Base-by-base conservation (phyloP, 306 rosid species). In the Canavalia gladiata region DNA sequence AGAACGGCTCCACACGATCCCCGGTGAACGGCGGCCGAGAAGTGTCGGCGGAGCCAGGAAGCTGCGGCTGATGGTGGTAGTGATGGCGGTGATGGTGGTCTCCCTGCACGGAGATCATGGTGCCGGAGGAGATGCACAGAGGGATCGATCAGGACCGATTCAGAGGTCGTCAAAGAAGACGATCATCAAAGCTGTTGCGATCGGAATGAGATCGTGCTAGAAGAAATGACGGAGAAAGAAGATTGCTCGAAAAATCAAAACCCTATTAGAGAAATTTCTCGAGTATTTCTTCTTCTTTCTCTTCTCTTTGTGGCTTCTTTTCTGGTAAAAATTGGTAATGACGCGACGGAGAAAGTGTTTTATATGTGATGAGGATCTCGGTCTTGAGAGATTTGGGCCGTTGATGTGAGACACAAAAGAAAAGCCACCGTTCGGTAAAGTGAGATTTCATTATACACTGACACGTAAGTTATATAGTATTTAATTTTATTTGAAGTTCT, bases 41-140 rank as follows among this genome's bases (percentile, higher is more conserved):
- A 5, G 72, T 55, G 66, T 76, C 85, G 43, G 77, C 62, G 4
- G 83, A 66, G 3, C 87, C 91, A 0, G 79, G 35, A 25, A 81
- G 81, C 87, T 75, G 85, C 7, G 83, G 84, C 83, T 84, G 94
- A 68, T 73, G 91, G 74, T 79, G 83, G 49, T 83, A 86, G 66
- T 85, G 90, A 64, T 63, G 90, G 80, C 63, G 87, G 45, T 84
- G 87, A 39, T 84, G 91, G 51, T 80, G 91, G 57, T 92, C 98
- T 74, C 94, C 96, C 64, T 88, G 90, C 39, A 90, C 97, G 41
- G 98, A 85, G 79, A 94, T 90, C 94, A 94, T 90, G 84, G 60
- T 86, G 83, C 79, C 58, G 65, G 71, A 18, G 58, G 1, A 9
- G 46, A 45, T 1, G 43, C 51, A 0, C 55, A 29, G 25, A 6